A percentile compares a stretch with the other conserved stretches of the same genome.
Conservation (phyloP, 352 stramenopile species). For the Globisporangium cederbergense region DNA sequence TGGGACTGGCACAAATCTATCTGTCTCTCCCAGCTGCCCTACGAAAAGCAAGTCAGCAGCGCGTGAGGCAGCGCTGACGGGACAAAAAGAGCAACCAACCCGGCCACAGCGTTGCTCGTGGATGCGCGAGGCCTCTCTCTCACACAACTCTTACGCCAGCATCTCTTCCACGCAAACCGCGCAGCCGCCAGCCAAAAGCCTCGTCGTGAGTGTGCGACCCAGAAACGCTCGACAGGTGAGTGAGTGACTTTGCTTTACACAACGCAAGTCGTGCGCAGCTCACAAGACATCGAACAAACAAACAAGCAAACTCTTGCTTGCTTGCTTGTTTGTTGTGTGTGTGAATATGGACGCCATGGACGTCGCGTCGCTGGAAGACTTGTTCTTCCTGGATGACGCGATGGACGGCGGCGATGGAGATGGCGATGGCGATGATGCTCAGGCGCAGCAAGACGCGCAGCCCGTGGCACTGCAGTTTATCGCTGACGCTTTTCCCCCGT, state of each 20-base stretch:
- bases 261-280: conserved; percentile 1
- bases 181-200: not conserved
- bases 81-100: conserved; percentile 1
- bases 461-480: not conserved
- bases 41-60: not conserved
- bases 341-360: not conserved
- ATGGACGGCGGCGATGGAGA: conserved; percentile 4
- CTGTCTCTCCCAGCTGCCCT: not conserved
- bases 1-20: conserved; percentile 4
- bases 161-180: not conserved
- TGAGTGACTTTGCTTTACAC: not conserved
- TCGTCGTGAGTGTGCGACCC: too few species aligned
- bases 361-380: conserved; percentile 4
- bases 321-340: not conserved
- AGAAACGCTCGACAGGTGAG: not conserved
- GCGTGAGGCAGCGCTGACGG: not conserved
- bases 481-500: conserved; percentile 26
- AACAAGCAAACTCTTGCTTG: conserved; percentile 2
- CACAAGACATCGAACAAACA: not conserved
- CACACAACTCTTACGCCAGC: conserved; percentile 8
- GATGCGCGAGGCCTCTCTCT: not conserved
- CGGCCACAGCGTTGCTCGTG: not conserved
- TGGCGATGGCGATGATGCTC: too few species aligned
- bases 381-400: conserved; percentile 11
- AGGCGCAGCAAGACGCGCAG: not conserved